These are phyloP conservation scores for Trametopsis cervina DNA, from an alignment of 768 basidiomycete genomes.

Conservation along the genomic window DNA sequence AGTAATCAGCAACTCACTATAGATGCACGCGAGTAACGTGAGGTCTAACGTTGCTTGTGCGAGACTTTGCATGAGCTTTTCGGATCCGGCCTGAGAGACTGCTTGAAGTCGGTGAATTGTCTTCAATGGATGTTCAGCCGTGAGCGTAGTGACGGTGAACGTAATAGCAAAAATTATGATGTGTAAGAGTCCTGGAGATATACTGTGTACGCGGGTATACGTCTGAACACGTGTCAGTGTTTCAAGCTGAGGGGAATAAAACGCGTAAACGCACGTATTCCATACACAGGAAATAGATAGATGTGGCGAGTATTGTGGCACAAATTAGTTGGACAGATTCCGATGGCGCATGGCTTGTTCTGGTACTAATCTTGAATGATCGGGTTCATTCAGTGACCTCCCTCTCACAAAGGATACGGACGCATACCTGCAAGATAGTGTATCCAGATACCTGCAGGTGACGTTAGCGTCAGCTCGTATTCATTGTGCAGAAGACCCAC, in stretches of 20 bases:
- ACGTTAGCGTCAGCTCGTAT: conserved; percentile 7
- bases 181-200: conserved; percentile 9
- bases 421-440: conserved; percentile 22
- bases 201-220: conserved; percentile 11
- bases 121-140: too few species aligned
- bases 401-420: not conserved
- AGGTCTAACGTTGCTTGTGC: conserved; percentile 15
- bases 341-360: not conserved
- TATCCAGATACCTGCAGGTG: conserved; percentile 26
- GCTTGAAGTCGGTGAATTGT: too few species aligned
- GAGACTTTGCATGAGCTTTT: too few species aligned
- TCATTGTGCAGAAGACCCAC: conserved; percentile 19
- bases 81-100: too few species aligned
- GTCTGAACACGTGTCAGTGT: conserved; percentile 7
- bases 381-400: not conserved
- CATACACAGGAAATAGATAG: conserved; percentile 8
- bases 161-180: conserved; percentile 16
- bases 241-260: not conserved
- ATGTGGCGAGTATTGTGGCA: conserved; percentile 8
- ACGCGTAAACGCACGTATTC: conserved; percentile 11
- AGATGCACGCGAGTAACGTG: conserved; percentile 17
- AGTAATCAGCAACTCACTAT: conserved; percentile 23
- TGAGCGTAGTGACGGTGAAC: conserved; percentile 14
- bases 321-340: conserved; percentile 6
- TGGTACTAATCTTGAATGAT: not conserved